These are phyloP conservation scores for Trichosanthes truncata DNA, from an alignment of 306 rosid genomes.

Conservation along the genomic window DNA sequence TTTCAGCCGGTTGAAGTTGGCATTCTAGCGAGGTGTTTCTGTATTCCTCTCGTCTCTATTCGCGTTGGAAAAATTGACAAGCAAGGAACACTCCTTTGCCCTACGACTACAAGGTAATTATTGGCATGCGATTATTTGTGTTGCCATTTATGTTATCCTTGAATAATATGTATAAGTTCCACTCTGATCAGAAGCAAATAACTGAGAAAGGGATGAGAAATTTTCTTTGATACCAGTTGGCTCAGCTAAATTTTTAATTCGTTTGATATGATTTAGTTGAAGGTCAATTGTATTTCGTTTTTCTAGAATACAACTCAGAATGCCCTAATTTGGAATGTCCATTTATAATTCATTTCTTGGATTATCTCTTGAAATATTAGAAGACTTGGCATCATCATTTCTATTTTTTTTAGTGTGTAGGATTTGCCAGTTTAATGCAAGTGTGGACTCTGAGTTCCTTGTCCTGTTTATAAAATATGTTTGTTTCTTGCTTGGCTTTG, in stretches of 20 bases:
- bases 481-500: not conserved
- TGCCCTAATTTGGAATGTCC: not conserved
- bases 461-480: not conserved
- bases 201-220: not conserved
- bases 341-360: not conserved
- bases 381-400: not conserved
- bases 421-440: not conserved
- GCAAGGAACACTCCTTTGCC: slow-evolving; percentile 61
- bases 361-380: not conserved
- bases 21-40: slow-evolving; percentile 93
- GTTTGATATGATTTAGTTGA: not conserved
- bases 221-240: not conserved
- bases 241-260: not conserved
- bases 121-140: slow-evolving; percentile 5
- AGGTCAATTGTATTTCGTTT: not conserved
- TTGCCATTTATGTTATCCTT: not conserved
- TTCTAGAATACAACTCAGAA: not conserved
- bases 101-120: slow-evolving; percentile 61
- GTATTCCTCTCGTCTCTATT: slow-evolving; percentile 85
- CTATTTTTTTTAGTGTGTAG: not conserved
- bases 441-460: not conserved
- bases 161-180: not conserved
- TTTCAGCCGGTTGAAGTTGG: slow-evolving; percentile 95
- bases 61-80: slow-evolving; percentile 77
- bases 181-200: not conserved